Conservation (phyloP, 2,329 filamentous ascomycete genomes). For the Scleromitrula shiraiana region DNA sequence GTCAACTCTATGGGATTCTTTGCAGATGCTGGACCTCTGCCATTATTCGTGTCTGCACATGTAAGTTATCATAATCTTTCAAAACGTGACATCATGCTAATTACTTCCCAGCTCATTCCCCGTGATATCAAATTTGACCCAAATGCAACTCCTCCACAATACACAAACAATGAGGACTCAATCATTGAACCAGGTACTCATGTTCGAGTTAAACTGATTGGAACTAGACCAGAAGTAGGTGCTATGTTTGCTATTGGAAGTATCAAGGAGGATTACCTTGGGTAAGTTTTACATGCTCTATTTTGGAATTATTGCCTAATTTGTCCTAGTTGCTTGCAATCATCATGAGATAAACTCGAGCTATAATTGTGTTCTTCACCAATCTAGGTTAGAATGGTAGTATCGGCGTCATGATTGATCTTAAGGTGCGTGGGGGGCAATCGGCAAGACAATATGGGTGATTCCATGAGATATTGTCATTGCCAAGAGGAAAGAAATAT, state of each 20-base stretch:
- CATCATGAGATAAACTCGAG: no score
- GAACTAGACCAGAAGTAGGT: slow-evolving; percentile 85
- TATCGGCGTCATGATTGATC: no score
- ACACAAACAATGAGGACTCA: slow-evolving; percentile 89
- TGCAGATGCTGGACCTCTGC: slow-evolving; percentile 69
- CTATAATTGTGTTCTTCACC: no score
- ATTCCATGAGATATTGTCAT: no score
- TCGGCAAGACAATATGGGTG: no score
- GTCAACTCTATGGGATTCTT: slow-evolving; percentile 93
- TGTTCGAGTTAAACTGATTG: slow-evolving; percentile 88
- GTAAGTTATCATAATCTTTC: slow-evolving; percentile 16
- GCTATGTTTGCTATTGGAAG: slow-evolving; percentile 96
- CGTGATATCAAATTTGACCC: slow-evolving; percentile 88
- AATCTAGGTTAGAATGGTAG: no score
- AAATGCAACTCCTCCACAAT: slow-evolving; percentile 93
- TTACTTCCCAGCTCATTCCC: slow-evolving; percentile 64
- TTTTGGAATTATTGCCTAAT: slow-evolving; percentile 1
- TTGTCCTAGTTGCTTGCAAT: slow-evolving; percentile 22
- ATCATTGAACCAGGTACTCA: slow-evolving; percentile 92
- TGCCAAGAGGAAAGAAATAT: no score
- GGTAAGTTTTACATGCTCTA: slow-evolving; percentile 39
- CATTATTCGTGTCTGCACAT: slow-evolving; percentile 61
- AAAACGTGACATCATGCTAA: slow-evolving; percentile 15
- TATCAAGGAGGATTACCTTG: slow-evolving; percentile 78
- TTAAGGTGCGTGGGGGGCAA: no score